These are phyloP conservation scores for Fusarium setosum DNA, from an alignment of 2,329 filamentous ascomycete species.

Conservation along the genomic window DNA sequence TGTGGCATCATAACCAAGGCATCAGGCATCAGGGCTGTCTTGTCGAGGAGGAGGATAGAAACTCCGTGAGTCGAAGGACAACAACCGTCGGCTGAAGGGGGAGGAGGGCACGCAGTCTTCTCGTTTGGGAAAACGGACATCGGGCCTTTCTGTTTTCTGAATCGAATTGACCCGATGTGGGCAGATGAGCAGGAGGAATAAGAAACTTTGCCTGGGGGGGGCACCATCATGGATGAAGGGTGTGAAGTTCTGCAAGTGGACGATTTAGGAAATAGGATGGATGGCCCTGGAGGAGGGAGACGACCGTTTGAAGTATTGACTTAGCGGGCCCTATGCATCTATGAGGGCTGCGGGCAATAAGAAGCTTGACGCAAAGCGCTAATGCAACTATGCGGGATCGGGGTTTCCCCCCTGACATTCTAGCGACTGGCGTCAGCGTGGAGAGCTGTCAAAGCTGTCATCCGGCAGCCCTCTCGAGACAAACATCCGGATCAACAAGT, in stretches of 20 bases:
- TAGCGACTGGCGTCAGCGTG: conserved; percentile 28
- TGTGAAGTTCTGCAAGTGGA: conserved; percentile 40
- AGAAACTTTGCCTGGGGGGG: conserved; percentile 4
- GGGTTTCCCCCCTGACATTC: conserved; percentile 20
- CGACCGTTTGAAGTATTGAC: conserved; percentile 32
- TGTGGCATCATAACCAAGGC: conserved; percentile 20
- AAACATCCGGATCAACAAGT: conserved; percentile 6
- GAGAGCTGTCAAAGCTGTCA: conserved; percentile 20
- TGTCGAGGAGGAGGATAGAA: conserved; percentile 3
- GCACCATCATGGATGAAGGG: conserved; percentile 29
- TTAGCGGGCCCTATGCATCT: conserved; percentile 26
- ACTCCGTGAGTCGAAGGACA: conserved; percentile 8
- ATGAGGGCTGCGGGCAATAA: neutral
- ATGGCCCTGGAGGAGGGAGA: neutral
- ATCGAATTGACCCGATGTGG: conserved; percentile 26
- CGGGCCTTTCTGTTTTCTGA: conserved; percentile 24
- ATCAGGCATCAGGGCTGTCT: conserved; percentile 4
- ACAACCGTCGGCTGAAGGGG: conserved; percentile 1
- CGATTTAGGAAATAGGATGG: conserved; percentile 40
- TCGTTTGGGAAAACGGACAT: conserved; percentile 27
- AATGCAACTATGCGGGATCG: conserved; percentile 36
- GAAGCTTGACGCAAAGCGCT: conserved; percentile 12
- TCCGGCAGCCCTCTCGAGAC: neutral
- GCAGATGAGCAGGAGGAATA: conserved; percentile 21
- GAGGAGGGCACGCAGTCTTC: neutral